Percentiles rank a stretch among this genome's conserved stretches.
Evolutionary conservation across 495 filamentous ascomycete species (phyloP).

Genomic region (Bryoglossum gracile): DNA sequence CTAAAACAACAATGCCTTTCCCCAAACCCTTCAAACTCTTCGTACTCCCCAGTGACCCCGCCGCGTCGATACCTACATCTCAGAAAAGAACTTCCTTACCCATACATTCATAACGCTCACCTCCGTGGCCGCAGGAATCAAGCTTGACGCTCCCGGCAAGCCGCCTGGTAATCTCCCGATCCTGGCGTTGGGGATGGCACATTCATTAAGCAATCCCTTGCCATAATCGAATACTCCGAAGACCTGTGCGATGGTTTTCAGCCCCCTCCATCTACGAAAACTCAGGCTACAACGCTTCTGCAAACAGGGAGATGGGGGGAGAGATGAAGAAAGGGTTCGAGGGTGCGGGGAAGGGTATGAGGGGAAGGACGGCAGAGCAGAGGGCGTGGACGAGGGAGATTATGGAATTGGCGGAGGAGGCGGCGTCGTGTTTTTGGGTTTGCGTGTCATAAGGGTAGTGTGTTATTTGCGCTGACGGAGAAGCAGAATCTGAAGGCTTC

Average conservation of each 20-base stretch:
- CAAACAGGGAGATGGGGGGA: background rate
- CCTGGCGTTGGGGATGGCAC: conserved; percentile 19
- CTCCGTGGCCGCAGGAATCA: background rate
- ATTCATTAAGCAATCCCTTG: conserved; percentile 19
- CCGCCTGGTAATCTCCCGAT: conserved; percentile 15
- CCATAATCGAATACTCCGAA: conserved; percentile 25
- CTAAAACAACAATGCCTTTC: no score
- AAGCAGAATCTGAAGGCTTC: background rate
- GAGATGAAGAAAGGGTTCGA: background rate
- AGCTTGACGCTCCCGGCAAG: conserved; percentile 19
- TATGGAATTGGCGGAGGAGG: conserved; percentile 10
- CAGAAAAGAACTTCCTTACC: background rate
- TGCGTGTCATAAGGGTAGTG: conserved; percentile 14
- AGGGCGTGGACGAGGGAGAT: conserved; percentile 13
- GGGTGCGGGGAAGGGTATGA: conserved; percentile 9
- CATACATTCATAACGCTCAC: background rate
- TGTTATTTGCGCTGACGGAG: conserved; percentile 4
- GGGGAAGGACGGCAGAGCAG: conserved; percentile 1
- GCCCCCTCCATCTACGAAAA: background rate
- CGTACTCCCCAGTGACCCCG: background rate
- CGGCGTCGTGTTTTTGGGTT: conserved; percentile 5
- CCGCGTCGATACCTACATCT: background rate
- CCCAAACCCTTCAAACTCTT: background rate
- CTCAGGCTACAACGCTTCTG: background rate
- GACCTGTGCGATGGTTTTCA: conserved; percentile 17